Conservation (phyloP, 129 eudicot species). For the Artemisia annua region DNA sequence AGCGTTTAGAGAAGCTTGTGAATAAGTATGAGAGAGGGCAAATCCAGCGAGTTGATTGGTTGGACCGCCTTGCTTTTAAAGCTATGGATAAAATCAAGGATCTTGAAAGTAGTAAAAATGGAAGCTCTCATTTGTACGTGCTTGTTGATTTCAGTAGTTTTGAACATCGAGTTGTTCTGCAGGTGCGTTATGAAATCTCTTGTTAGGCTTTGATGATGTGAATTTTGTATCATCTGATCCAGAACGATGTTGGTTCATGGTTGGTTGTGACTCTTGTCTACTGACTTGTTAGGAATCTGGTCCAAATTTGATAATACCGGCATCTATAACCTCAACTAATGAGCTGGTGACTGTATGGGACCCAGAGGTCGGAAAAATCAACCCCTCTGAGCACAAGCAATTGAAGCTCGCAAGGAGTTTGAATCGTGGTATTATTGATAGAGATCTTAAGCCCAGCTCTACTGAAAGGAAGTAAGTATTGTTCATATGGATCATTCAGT, state of each 20-base stretch:
- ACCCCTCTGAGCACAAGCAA: slow-evolving; percentile 99
- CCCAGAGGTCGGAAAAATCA: slow-evolving; percentile 93
- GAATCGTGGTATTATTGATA: slow-evolving; percentile 93
- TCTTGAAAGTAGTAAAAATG: slow-evolving; percentile 72
- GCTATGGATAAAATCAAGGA: slow-evolving; percentile 93
- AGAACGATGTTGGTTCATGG: slow-evolving; percentile 3
- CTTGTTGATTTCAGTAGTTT: slow-evolving; percentile 94
- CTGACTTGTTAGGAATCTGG: slow-evolving; percentile 73
- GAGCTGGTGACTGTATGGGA: slow-evolving; percentile 97
- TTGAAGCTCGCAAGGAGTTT: slow-evolving; percentile 93
- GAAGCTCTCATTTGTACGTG: slow-evolving; percentile 78
- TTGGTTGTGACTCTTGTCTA: slow-evolving; percentile 11
- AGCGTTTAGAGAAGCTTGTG: slow-evolving; percentile 94
- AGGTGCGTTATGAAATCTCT: slow-evolving; percentile 48
- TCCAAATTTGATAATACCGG: slow-evolving; percentile 82
- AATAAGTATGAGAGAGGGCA: slow-evolving; percentile 96
- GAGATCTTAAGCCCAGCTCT: slow-evolving; percentile 93
- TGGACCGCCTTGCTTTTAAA: slow-evolving; percentile 89
- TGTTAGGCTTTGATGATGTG: not conserved
- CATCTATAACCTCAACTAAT: slow-evolving; percentile 86
- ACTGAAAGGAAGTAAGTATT: slow-evolving; percentile 85
- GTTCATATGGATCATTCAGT: not conserved
- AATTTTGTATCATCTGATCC: not conserved
- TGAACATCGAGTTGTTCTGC: slow-evolving; percentile 96
- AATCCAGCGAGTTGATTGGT: slow-evolving; percentile 98